These are phyloP conservation scores for Chlorella sp. DNA, from an alignment of 139 green algal genomes.

Conservation along the genomic window DNA sequence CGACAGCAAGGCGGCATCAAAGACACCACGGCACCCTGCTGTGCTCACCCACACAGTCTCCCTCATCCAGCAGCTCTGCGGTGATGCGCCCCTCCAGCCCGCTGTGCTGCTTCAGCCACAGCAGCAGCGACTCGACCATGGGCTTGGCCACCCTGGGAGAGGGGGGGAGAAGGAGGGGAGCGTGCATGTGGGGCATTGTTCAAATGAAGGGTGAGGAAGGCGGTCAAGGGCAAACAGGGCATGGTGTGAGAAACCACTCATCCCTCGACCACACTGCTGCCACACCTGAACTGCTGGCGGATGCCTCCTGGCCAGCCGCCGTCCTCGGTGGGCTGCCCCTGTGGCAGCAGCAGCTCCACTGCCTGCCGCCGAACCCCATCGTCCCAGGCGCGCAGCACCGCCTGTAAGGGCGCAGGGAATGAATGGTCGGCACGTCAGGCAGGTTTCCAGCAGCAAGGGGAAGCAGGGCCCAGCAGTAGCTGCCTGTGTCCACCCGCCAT, in stretches of 20 bases:
- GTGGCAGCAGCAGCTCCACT: slow-evolving; percentile 86
- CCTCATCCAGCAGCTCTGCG: slow-evolving; percentile 58
- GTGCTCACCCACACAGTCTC: slow-evolving; percentile 64
- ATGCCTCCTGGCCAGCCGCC: slow-evolving; percentile 84
- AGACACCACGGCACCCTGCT: no score
- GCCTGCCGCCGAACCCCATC: slow-evolving; percentile 67
- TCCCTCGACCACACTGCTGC: no score
- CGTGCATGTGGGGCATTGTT: neutral
- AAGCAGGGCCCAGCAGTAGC: no score
- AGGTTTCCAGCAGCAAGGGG: no score
- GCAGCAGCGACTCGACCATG: slow-evolving; percentile 81
- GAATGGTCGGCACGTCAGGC: no score
- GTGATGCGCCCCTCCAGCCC: slow-evolving; percentile 54
- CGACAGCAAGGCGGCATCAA: no score
- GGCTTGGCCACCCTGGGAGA: slow-evolving; percentile 54
- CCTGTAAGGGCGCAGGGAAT: no score
- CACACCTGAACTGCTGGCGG: slow-evolving; percentile 83
- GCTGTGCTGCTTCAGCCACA: slow-evolving; percentile 67
- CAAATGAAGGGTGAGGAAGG: no score
- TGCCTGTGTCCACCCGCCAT: no score
- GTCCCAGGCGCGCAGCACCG: slow-evolving; percentile 70
- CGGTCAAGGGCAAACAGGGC: neutral
- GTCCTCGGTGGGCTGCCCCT: slow-evolving; percentile 14
- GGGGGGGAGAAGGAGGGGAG: neutral
- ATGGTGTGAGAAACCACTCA: neutral